Conservation (phyloP, 805 yeast genomes). For the Kazachstania taianensis region DNA sequence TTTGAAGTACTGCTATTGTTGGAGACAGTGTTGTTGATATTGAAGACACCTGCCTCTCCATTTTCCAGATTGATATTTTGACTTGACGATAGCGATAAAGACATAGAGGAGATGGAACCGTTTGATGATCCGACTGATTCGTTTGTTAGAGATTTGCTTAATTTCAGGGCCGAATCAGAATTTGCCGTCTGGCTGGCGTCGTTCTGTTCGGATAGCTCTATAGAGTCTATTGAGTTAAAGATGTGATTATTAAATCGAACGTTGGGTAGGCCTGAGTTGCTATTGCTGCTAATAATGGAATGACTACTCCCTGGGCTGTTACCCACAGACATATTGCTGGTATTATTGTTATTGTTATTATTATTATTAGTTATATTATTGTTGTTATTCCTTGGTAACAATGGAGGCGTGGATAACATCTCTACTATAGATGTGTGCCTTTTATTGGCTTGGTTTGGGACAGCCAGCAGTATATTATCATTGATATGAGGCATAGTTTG, state of each 20-base stretch:
- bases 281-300: background rate
- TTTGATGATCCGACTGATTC: conserved; percentile 6
- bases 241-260: conserved; percentile 1
- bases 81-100: conserved; percentile 1
- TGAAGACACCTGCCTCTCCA: background rate
- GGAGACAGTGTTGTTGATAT: background rate
- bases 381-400: conserved; percentile 30
- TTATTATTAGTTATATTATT: background rate
- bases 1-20: background rate
- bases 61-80: background rate
- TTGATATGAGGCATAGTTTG: conserved; percentile 7
- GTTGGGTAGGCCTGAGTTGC: background rate
- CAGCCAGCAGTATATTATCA: conserved; percentile 7
- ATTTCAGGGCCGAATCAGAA: background rate
- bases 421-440: conserved; percentile 67
- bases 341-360: background rate
- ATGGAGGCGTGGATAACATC: conserved; percentile 67
- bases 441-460: conserved; percentile 2
- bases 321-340: background rate
- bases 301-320: background rate
- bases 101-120: conserved; percentile 8
- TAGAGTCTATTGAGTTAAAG: conserved; percentile 1
- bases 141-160: conserved; percentile 5
- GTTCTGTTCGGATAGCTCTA: background rate
- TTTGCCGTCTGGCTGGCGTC: background rate